A percentile compares a stretch with the other conserved stretches of the same genome.
Evolutionary conservation across 208 protist species (phyloP).

Genomic region (Trypanosoma platydactyli): DNA sequence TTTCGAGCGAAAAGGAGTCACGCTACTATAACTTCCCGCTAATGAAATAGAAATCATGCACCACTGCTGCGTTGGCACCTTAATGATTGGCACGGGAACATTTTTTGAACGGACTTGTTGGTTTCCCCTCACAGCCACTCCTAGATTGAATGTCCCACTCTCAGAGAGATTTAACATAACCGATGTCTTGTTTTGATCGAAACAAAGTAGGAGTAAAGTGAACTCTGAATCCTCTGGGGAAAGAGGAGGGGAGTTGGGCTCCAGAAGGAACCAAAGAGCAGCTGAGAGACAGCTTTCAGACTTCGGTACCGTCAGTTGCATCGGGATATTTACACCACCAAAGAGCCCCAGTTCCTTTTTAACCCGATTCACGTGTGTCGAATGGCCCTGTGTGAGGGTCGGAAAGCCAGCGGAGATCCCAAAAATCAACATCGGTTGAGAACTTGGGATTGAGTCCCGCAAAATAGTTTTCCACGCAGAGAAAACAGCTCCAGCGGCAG

Average conservation of each 20-base stretch:
- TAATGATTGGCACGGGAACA: conserved; percentile 11
- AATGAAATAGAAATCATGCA: conserved; percentile 28
- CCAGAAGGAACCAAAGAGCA: conserved; percentile 30
- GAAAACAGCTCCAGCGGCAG: conserved; percentile 6
- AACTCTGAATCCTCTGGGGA: background rate
- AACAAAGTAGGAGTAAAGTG: conserved; percentile 16
- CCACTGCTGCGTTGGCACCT: conserved; percentile 21
- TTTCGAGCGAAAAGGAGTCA: conserved; percentile 6
- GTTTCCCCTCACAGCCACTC: conserved; percentile 9
- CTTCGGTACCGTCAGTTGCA: conserved; percentile 13
- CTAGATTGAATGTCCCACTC: conserved; percentile 14
- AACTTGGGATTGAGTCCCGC: conserved; percentile 15
- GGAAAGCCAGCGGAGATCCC: conserved; percentile 21
- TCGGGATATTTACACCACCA: conserved; percentile 26
- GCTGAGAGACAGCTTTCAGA: conserved; percentile 18
- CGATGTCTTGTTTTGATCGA: conserved; percentile 19
- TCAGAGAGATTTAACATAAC: conserved; percentile 9
- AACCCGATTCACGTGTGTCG: background rate
- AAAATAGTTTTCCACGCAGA: conserved; percentile 10
- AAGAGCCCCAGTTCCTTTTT: conserved; percentile 5
- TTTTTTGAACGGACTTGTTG: conserved; percentile 13
- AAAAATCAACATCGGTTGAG: conserved; percentile 24
- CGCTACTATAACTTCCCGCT: background rate
- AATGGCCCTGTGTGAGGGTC: background rate
- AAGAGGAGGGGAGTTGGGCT: conserved; percentile 1